These are phyloP conservation scores for Phialocephala subalpina DNA, from an alignment of 2,329 filamentous ascomycete species.

Conservation along the genomic window DNA sequence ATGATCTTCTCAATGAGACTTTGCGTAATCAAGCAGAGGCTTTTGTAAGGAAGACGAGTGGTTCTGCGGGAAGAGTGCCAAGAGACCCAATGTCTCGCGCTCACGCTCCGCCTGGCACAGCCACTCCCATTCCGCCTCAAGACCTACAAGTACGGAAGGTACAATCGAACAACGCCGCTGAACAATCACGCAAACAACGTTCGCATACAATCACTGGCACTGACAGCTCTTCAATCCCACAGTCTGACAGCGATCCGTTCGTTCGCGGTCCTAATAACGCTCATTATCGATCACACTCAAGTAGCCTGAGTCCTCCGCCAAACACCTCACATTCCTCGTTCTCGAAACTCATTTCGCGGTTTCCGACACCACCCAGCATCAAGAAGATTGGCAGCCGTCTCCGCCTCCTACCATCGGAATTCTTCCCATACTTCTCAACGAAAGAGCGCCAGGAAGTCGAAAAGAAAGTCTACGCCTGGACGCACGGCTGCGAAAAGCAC, in stretches of 20 bases:
- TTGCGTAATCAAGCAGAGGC: not conserved
- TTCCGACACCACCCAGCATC: not conserved
- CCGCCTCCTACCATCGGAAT: conserved; percentile 1
- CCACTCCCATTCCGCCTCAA: not conserved
- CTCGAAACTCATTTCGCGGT: not conserved
- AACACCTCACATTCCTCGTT: not conserved
- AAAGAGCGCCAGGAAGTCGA: conserved; percentile 29
- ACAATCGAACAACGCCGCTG: not conserved
- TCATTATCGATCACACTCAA: not conserved
- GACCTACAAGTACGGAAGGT: not conserved
- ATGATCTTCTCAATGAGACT: not conserved
- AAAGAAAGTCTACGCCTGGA: conserved; percentile 23
- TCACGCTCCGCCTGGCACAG: not conserved
- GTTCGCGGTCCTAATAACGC: not conserved
- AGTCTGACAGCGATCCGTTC: not conserved
- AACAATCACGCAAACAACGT: not conserved
- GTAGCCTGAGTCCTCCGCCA: not conserved
- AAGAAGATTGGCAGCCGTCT: conserved; percentile 2
- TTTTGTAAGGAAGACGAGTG: not conserved
- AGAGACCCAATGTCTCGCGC: not conserved
- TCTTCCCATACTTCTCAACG: conserved; percentile 29
- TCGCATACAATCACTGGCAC: not conserved
- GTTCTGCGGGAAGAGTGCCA: not conserved
- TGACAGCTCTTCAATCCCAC: not conserved
- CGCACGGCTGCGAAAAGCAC: conserved; percentile 25